These are phyloP conservation scores for Rhododendron ferrugineum DNA, from an alignment of 148 eudicot genomes.

Conservation along the genomic window DNA sequence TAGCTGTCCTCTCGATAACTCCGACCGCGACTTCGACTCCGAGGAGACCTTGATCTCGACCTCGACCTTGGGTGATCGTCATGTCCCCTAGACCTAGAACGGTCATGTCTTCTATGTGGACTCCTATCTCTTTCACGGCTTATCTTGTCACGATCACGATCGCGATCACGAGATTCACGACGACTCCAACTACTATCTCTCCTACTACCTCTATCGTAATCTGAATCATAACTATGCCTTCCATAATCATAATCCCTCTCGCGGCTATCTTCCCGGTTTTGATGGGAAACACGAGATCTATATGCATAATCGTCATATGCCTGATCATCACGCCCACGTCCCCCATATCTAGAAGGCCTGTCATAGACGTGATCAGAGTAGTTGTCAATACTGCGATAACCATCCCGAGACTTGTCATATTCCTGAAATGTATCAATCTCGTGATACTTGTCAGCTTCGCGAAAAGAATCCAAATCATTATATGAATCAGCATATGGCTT, in stretches of 20 bases:
- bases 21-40: conserved; percentile 75
- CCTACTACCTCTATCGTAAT: conserved; percentile 69
- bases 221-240: conserved; percentile 85
- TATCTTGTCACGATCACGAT: conserved; percentile 64
- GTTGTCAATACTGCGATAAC: conserved; percentile 24
- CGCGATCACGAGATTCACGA: conserved; percentile 64
- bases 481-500: conserved; percentile 56
- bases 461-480: conserved; percentile 50
- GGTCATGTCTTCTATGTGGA: conserved; percentile 63
- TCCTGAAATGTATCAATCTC: conserved; percentile 32
- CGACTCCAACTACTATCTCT: conserved; percentile 79
- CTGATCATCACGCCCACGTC: conserved; percentile 67
- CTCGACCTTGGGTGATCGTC: conserved; percentile 60
- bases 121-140: conserved; percentile 53
- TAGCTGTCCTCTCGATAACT: conserved; percentile 81
- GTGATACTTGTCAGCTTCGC: conserved; percentile 42
- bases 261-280: conserved; percentile 61
- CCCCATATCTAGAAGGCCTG: conserved; percentile 67
- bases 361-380: conserved; percentile 36
- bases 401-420: conserved; percentile 26
- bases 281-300: conserved; percentile 50
- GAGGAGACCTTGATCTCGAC: conserved; percentile 74
- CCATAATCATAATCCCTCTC: conserved; percentile 82
- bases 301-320: conserved; percentile 74
- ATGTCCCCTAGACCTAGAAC: conserved; percentile 70